Evolutionary conservation across 169 alveolate species (phyloP), one percentile per base, ranked within the genome.

Genomic region (Cryptosporidium tyzzeri): DNA sequence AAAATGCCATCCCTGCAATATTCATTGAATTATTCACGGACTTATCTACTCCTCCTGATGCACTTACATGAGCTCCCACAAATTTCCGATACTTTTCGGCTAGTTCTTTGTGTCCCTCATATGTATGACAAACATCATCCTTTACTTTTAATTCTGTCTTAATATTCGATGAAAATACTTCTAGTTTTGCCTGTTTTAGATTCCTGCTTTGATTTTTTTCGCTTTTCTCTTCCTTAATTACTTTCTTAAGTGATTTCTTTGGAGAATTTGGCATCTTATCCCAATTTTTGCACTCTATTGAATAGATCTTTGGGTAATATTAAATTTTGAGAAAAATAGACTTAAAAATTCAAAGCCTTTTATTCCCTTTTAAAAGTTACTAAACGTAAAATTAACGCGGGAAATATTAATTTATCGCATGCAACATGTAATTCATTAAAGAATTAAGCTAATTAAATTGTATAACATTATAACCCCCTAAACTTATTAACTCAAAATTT

Each of bases 21-120:
- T 94, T 93, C 91, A 93, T 91, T n/a, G 96, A 93, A 80, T 94
- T 95, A 3, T 71, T 55, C 7, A 94, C 95, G 2, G 97, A 93
- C 70, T 93, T 86, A 53, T 96, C 97, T 23, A 93, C 95, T 55
- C 98, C 98, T 8, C 98, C 98, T 31, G 97, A 91, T 1, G 97
- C 97, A 7, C 97, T 94, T 35, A 96, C 93, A 70, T 96, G 98
- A 18, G 98, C 98, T 21, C 98, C 98, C 16, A 96, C 91, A 84
- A 62, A 80, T 62, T 80, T 80, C 12, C 41, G 53, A 59, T 44
- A 59, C 21, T 35, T 80, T 16, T 21, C 14, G 0, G 89, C 74
- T 1, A 80, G 37, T 31, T 80, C 68, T 23, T 44, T 37, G 41
- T 80, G 89, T 1, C 67, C 65, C 12, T 80, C 80, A n/a, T 61